phyloP scores from a whole-genome alignment of 345 rosid genomes.

The Erysimum cheiranthoides region DNA sequence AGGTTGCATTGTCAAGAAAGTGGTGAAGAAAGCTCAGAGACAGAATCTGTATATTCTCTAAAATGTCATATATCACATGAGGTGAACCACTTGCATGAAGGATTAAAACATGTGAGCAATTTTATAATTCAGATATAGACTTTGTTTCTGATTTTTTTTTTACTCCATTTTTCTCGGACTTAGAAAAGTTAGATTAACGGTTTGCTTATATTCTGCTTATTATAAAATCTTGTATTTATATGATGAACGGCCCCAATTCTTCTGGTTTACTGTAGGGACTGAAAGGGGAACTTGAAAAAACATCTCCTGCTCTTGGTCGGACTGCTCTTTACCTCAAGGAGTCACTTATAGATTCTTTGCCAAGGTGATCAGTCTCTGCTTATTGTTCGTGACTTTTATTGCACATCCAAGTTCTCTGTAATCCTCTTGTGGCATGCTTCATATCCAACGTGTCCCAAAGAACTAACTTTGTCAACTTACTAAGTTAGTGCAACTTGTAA shows the following conservation, averaged over 20 bases:
- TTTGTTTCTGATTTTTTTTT: slow-evolving; percentile 24
- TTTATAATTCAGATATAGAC: background rate
- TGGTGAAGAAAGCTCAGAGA: slow-evolving; percentile 59
- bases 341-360: slow-evolving; percentile 81
- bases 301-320: slow-evolving; percentile 83
- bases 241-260: background rate
- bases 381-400: background rate
- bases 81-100: slow-evolving; percentile 99
- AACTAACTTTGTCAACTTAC: slow-evolving; percentile 6
- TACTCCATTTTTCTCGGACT: background rate
- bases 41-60: slow-evolving; percentile 85
- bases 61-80: slow-evolving; percentile 99
- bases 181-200: background rate
- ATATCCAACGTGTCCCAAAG: slow-evolving; percentile 12
- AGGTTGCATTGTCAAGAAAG: slow-evolving; percentile 98
- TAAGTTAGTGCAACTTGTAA: background rate
- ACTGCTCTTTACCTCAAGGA: slow-evolving; percentile 87
- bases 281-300: slow-evolving; percentile 96
- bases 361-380: slow-evolving; percentile 56
- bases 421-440: slow-evolving; percentile 14
- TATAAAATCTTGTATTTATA: slow-evolving; percentile 1
- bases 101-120: slow-evolving; percentile 80
- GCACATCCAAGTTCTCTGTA: slow-evolving; percentile 10
- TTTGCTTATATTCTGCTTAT: slow-evolving; percentile 12
- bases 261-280: slow-evolving; percentile 62